Evolutionary conservation across 164 flowering plant species (phyloP).

Genomic region (Vitis cinerea): DNA sequence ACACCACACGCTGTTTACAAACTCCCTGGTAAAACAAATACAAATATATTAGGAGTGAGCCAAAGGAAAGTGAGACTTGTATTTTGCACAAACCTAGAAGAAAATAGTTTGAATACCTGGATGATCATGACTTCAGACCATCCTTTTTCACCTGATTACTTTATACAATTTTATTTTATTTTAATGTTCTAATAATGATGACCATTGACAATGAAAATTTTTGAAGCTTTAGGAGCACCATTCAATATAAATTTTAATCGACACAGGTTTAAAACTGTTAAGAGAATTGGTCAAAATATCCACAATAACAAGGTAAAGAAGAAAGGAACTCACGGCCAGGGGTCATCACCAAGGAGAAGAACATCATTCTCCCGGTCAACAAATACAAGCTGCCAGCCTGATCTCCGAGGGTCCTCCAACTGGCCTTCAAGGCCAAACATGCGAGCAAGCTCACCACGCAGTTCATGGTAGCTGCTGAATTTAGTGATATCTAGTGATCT

Average conservation of each 20-base stretch:
- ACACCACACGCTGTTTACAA: slow-evolving; percentile 86
- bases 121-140: too few species aligned
- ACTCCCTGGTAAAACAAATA: slow-evolving; percentile 60
- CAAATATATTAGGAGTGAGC: background rate
- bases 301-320: background rate
- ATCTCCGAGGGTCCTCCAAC: slow-evolving; percentile 97
- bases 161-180: too few species aligned
- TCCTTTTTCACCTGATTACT: too few species aligned
- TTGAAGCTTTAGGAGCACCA: background rate
- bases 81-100: too few species aligned
- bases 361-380: slow-evolving; percentile 98
- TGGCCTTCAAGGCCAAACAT: slow-evolving; percentile 97
- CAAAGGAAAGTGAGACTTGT: background rate
- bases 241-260: background rate
- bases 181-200: too few species aligned
- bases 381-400: slow-evolving; percentile 99
- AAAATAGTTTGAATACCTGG: too few species aligned
- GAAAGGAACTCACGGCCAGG: slow-evolving; percentile 84
- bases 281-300: background rate
- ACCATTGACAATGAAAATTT: too few species aligned
- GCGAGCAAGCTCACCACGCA: slow-evolving; percentile 85
- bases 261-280: background rate
- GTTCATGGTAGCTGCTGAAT: slow-evolving; percentile 90
- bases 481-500: slow-evolving; percentile 87
- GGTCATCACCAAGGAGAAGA: slow-evolving; percentile 98